phyloP scores from a whole-genome alignment of 1,284 basidiomycete genomes.

The Ceratobasidium theobromae region DNA sequence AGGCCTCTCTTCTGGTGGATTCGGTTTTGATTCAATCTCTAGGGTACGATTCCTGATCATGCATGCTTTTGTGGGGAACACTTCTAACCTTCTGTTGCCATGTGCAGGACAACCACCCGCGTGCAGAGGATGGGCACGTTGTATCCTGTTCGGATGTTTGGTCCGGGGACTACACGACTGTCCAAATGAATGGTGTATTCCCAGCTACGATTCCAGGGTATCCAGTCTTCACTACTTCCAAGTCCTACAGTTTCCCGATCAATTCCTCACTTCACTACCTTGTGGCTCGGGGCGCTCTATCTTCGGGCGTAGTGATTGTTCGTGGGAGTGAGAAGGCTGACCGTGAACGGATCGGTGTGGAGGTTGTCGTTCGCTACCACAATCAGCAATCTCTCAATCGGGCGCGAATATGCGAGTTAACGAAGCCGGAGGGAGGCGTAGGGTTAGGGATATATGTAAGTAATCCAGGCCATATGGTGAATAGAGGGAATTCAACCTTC shows the following conservation, averaged over 20 bases:
- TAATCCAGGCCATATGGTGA: background rate
- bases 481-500: background rate
- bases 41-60: background rate
- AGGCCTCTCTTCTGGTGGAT: background rate
- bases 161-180: background rate
- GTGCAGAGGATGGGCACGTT: conserved; percentile 9
- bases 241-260: conserved; percentile 5
- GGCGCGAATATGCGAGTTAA: conserved; percentile 20
- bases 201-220: background rate
- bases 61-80: too few species aligned
- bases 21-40: background rate
- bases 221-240: conserved; percentile 5
- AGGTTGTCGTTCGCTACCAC: conserved; percentile 5
- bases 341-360: background rate
- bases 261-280: conserved; percentile 17
- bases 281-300: conserved; percentile 5
- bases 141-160: background rate
- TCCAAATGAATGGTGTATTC: background rate
- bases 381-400: background rate
- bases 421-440: conserved; percentile 30
- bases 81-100: too few species aligned
- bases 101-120: conserved; percentile 25
- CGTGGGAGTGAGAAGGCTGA: conserved; percentile 4
- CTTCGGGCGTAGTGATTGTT: conserved; percentile 1
- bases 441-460: conserved; percentile 34